Conservation (phyloP, 2,329 filamentous ascomycete genomes). For the Endocalyx cinctus region DNA sequence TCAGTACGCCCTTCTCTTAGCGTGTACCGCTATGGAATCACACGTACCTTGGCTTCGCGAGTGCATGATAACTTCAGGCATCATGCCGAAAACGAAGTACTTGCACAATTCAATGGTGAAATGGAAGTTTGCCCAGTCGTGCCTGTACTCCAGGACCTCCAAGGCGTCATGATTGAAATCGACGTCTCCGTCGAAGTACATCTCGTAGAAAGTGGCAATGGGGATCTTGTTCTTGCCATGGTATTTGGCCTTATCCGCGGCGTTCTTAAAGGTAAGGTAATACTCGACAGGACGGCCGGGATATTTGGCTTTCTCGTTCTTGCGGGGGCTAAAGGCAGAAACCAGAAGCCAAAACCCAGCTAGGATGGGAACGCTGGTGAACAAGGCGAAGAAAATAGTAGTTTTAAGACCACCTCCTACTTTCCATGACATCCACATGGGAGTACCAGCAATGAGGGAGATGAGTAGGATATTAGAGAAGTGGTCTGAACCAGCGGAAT, state of each 20-base stretch:
- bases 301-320: constrained; percentile 85
- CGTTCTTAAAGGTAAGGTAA: constrained; percentile 79
- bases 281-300: constrained; percentile 85
- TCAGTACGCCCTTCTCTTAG: constrained; percentile 7
- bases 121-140: constrained; percentile 94
- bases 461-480: constrained; percentile 83
- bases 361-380: constrained; percentile 76
- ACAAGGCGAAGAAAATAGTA: constrained; percentile 76
- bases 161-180: constrained; percentile 93
- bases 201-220: constrained; percentile 93
- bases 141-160: constrained; percentile 86
- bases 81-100: constrained; percentile 82
- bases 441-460: constrained; percentile 63
- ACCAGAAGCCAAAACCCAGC: constrained; percentile 75
- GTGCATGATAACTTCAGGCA: constrained; percentile 89
- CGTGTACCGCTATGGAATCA: constrained; percentile 4
- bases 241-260: constrained; percentile 60
- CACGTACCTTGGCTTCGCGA: constrained; percentile 78
- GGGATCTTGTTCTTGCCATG: constrained; percentile 75
- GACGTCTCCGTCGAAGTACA: constrained; percentile 93
- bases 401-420: constrained; percentile 83
- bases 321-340: constrained; percentile 78
- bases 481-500: constrained; percentile 74
- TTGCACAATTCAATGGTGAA: constrained; percentile 84
- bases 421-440: constrained; percentile 78